Conservation (phyloP, 371 early-diverging fungal species). For the Mucor velutinosus region DNA sequence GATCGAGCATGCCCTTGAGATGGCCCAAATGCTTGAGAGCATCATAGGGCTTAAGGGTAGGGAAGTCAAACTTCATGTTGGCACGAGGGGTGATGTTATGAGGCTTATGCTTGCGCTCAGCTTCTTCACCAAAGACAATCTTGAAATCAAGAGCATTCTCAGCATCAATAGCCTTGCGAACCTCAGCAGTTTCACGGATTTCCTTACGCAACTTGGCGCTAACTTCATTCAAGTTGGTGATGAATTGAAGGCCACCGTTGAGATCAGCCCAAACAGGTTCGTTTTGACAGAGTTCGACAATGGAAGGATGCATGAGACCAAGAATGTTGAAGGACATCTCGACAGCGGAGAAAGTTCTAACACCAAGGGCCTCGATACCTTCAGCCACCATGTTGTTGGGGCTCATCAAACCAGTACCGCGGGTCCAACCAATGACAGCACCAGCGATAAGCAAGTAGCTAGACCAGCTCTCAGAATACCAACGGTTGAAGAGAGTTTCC, state of each 20-base stretch:
- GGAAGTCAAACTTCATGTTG: constrained; percentile 95
- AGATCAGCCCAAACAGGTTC: constrained; percentile 95
- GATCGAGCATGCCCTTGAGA: constrained; percentile 87
- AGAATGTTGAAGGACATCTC: constrained; percentile 97
- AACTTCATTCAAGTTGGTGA: constrained; percentile 81
- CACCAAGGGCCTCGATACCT: constrained; percentile 88
- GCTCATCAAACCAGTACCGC: constrained; percentile 95
- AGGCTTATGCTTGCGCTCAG: constrained; percentile 77
- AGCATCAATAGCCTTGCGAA: constrained; percentile 82
- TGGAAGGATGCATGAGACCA: constrained; percentile 87
- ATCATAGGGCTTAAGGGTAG: constrained; percentile 68
- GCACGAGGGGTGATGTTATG: constrained; percentile 85
- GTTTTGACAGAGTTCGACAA: constrained; percentile 75
- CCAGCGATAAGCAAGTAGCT: constrained; percentile 89
- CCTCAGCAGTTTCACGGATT: constrained; percentile 81
- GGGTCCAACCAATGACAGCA: constrained; percentile 97
- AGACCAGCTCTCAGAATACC: constrained; percentile 92
- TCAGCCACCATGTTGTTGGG: constrained; percentile 92
- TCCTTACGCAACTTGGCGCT: constrained; percentile 75
- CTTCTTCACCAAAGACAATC: constrained; percentile 75
- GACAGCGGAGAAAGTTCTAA: constrained; percentile 90
- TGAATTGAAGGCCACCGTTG: constrained; percentile 88
- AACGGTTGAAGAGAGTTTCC: constrained; percentile 91
- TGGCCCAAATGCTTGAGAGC: constrained; percentile 72
- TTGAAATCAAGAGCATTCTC: constrained; percentile 82